phyloP scores from a whole-genome alignment of 129 eudicot species.

The Pittosporum tobira region DNA sequence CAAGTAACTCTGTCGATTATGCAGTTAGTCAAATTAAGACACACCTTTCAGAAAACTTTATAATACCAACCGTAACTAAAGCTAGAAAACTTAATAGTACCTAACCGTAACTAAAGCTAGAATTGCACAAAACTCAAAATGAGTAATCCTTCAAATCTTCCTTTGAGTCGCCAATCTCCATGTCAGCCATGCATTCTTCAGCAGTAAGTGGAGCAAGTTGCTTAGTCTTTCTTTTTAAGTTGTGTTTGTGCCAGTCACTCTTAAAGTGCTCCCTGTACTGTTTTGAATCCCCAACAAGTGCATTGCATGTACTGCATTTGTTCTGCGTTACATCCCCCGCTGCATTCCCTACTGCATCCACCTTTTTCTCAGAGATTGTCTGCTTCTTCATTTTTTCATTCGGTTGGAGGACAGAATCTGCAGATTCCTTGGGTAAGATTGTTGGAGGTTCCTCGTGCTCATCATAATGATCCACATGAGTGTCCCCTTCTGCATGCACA shows the following conservation, averaged over 20 bases:
- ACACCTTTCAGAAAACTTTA: neutral
- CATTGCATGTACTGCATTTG: conserved; percentile 81
- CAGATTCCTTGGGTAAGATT: conserved; percentile 25
- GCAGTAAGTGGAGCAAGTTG: conserved; percentile 76
- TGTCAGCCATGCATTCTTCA: conserved; percentile 72
- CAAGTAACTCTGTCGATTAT: neutral
- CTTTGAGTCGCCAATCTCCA: conserved; percentile 48
- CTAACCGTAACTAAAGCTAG: no score
- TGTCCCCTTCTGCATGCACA: conserved; percentile 71
- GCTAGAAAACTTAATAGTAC: neutral
- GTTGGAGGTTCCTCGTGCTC: conserved; percentile 50
- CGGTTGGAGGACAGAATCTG: conserved; percentile 21
- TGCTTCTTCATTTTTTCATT: conserved; percentile 56
- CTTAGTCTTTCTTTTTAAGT: conserved; percentile 71
- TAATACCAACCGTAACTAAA: neutral
- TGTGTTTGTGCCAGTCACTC: conserved; percentile 96
- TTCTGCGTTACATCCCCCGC: conserved; percentile 53
- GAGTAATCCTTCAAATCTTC: conserved; percentile 69
- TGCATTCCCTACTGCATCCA: conserved; percentile 29
- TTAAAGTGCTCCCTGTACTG: conserved; percentile 89
- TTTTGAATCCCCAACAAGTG: conserved; percentile 72
- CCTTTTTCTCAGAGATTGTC: conserved; percentile 22
- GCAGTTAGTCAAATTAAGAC: neutral
- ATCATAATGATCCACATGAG: conserved; percentile 58
- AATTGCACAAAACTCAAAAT: conserved; percentile 41